These are phyloP conservation scores for Aspergillus fumigatus DNA, from an alignment of 2,329 filamentous ascomycete genomes.

Conservation along the genomic window DNA sequence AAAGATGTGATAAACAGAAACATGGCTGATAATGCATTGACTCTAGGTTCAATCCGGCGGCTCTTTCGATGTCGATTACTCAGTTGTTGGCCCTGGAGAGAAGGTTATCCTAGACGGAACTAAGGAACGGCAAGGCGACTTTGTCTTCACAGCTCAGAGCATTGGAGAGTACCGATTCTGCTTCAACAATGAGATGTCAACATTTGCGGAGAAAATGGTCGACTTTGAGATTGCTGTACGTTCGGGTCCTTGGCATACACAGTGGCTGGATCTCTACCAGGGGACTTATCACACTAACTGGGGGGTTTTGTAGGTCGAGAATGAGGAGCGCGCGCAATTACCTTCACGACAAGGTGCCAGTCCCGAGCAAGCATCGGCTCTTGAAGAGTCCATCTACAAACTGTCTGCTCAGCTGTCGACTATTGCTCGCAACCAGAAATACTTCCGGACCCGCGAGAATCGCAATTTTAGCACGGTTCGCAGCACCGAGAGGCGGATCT, in stretches of 20 bases:
- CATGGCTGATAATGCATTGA: not conserved
- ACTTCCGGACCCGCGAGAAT: constrained; percentile 98
- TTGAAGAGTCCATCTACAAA: constrained; percentile 95
- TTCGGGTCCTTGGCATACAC: constrained; percentile 10
- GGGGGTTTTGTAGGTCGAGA: constrained; percentile 65
- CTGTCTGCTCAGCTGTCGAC: constrained; percentile 88
- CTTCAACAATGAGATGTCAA: constrained; percentile 98
- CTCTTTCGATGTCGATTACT: constrained; percentile 94
- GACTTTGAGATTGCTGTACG: constrained; percentile 94
- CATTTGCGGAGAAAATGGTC: constrained; percentile 93
- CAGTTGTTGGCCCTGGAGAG: constrained; percentile 74
- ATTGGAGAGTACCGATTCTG: constrained; percentile 92
- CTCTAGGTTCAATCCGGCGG: constrained; percentile 91
- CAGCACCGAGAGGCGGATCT: constrained; percentile 91
- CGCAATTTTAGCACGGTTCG: constrained; percentile 96
- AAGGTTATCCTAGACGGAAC: constrained; percentile 78
- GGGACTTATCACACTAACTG: not conserved
- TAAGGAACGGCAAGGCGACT: constrained; percentile 94
- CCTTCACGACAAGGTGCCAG: constrained; percentile 84
- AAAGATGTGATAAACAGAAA: not conserved
- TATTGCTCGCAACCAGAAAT: constrained; percentile 95
- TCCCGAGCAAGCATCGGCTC: constrained; percentile 78
- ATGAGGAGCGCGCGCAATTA: constrained; percentile 75
- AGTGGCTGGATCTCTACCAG: not conserved
- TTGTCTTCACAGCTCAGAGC: constrained; percentile 90